Base-by-base conservation (phyloP, 805 yeast species). In the Pachysolen tannophilus region DNA sequence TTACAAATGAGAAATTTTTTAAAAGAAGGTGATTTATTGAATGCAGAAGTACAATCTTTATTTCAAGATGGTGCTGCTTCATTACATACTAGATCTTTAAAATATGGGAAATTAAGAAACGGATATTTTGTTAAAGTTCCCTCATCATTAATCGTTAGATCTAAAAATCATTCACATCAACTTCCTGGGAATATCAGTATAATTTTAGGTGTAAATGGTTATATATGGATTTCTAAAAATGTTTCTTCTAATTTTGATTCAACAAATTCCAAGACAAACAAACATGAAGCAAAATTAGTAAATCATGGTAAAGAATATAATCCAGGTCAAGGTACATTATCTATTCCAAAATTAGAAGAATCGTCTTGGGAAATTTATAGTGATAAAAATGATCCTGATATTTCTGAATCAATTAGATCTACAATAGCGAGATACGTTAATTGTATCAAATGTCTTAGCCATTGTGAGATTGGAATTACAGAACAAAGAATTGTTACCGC, bases 311-410 rank as follows among this genome's bases (percentile, higher is more conserved):
- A 23, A 4, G 53, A 59, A 3, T 76, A 75, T 46, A 60, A 60
- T 5, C 71, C 76, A 5, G 83, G 82, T 8, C 63, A 66, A 35
- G 82, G 75, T 1, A 65, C 79, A 8, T 75, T 75, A 7, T 67
- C 84, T 2, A 83, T 90, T 34, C 87, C 96, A 9, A 69, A 95
- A 46, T 61, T 92, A 32, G 96, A 88, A 53, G 65, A 67, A 36
- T 80, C 94, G 20, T 82, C 96, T 1, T 80, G 94, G 92, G 95
- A 88, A 53, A 90, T 92, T 27, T 92, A 92, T 61, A 78, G 90
- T 34, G 97, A 94, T 58, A 71, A 72, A 40, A 94, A 92, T 53
- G 95, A 86, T 43, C 59, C 61, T 15, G 49, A 58, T n/a, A 78
- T 92, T 15, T 62, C 82, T 5, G 58, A 66, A 20, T 63, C 72